Evolutionary conservation across 495 filamentous ascomycete genomes (phyloP).

Genomic region (Astrothelium macrocarpum): DNA sequence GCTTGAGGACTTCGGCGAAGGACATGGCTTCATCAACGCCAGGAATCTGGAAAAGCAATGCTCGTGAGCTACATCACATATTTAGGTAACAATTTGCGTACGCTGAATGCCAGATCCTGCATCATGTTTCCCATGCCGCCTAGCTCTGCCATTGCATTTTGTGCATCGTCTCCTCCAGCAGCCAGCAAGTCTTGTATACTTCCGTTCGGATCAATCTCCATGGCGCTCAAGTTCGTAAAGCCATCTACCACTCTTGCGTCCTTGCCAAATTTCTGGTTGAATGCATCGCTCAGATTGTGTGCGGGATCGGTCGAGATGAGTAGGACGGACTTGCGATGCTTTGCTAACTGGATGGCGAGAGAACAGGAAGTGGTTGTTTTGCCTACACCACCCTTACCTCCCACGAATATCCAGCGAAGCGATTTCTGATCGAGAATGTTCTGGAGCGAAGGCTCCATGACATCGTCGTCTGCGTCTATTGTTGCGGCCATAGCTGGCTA

Average conservation of each 20-base stretch:
- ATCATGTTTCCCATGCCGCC: conserved; percentile 63
- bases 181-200: conserved; percentile 92
- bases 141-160: conserved; percentile 54
- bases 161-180: conserved; percentile 62
- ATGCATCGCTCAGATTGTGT: conserved; percentile 96
- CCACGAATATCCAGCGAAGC: conserved; percentile 98
- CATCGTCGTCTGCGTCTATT: conserved; percentile 49
- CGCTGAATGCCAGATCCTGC: conserved; percentile 62
- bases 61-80: conserved; percentile 17
- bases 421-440: conserved; percentile 87
- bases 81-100: conserved; percentile 31
- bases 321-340: conserved; percentile 86
- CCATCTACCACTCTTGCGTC: conserved; percentile 88
- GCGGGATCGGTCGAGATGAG: conserved; percentile 98
- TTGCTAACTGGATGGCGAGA: conserved; percentile 95
- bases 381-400: conserved; percentile 97
- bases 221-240: conserved; percentile 88
- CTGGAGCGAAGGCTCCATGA: conserved; percentile 85
- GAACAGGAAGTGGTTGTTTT: conserved; percentile 99
- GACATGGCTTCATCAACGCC: conserved; percentile 99
- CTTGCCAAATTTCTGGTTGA: conserved; percentile 98
- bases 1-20: conserved; percentile 96
- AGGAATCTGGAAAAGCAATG: conserved; percentile 56
- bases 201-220: conserved; percentile 99
- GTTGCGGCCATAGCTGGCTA: background rate